Conservation (phyloP, 2,329 filamentous ascomycete genomes). For the Penicillium hordei region DNA sequence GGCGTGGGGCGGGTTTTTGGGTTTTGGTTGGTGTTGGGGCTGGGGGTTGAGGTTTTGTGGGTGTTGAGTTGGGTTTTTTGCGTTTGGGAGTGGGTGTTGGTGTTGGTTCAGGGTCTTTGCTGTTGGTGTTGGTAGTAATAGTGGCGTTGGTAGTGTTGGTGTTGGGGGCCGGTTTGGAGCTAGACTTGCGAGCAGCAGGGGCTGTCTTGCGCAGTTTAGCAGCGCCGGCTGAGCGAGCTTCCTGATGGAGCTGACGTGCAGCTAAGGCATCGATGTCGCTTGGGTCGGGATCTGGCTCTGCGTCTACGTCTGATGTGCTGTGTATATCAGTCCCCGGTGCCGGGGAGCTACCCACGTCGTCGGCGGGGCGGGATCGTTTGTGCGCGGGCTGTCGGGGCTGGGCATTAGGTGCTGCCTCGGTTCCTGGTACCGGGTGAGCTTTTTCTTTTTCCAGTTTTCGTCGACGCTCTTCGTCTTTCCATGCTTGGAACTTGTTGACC, state of each 20-base stretch:
- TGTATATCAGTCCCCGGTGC: conserved; percentile 40
- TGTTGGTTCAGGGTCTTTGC: background rate
- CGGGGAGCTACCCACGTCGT: conserved; percentile 49
- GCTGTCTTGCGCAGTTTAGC: conserved; percentile 36
- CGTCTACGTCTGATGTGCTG: conserved; percentile 7
- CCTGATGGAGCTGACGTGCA: conserved; percentile 72
- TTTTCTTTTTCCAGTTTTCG: conserved; percentile 75
- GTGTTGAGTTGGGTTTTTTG: conserved; percentile 13
- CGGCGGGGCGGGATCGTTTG: conserved; percentile 29
- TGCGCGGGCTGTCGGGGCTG: conserved; percentile 3
- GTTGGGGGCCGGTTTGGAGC: conserved; percentile 4
- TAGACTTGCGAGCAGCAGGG: conserved; percentile 17
- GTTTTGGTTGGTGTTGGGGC: background rate
- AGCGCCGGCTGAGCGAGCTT: conserved; percentile 60
- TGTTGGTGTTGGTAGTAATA: background rate
- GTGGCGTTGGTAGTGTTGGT: conserved; percentile 5
- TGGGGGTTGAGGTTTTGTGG: conserved; percentile 14
- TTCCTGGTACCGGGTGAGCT: conserved; percentile 10
- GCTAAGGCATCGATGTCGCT: conserved; percentile 70
- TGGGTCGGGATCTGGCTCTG: conserved; percentile 52
- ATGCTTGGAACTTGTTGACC: conserved; percentile 81
- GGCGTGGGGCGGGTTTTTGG: background rate
- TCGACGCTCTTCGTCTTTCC: conserved; percentile 87
- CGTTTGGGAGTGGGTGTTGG: conserved; percentile 30
- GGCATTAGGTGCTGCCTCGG: conserved; percentile 6